phyloP scores from a whole-genome alignment of 2,329 filamentous ascomycete genomes.

The Emydomyces testavorans region DNA sequence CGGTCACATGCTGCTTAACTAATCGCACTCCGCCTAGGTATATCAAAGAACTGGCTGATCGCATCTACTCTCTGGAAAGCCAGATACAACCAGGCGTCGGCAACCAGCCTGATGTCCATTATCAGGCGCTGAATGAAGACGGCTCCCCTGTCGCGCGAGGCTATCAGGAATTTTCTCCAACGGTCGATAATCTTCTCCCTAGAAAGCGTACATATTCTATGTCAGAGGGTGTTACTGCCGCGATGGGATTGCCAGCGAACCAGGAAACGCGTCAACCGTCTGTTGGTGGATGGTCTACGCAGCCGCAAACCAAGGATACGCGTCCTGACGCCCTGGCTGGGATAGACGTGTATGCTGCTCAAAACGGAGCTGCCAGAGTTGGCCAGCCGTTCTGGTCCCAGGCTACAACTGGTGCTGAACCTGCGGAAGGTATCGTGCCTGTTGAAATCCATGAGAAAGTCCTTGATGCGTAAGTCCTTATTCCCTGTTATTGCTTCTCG shows the following conservation, averaged over 20 bases:
- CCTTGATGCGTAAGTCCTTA: constrained; percentile 29
- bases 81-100: constrained; percentile 44
- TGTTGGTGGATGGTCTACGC: constrained; percentile 22
- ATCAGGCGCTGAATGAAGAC: constrained; percentile 33
- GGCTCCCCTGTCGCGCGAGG: constrained; percentile 29
- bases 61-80: constrained; percentile 70
- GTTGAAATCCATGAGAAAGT: constrained; percentile 31
- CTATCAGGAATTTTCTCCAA: constrained; percentile 45
- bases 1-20: constrained; percentile 1
- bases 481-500: not conserved
- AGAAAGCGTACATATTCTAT: constrained; percentile 42
- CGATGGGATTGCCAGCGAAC: constrained; percentile 28
- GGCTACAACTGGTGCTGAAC: constrained; percentile 20
- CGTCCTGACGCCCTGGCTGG: constrained; percentile 14
- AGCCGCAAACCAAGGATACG: constrained; percentile 21
- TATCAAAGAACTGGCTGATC: constrained; percentile 81
- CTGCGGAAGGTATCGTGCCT: constrained; percentile 27
- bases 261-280: constrained; percentile 16
- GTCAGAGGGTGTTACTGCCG: constrained; percentile 36
- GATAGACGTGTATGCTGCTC: constrained; percentile 20
- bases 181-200: constrained; percentile 34
- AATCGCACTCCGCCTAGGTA: constrained; percentile 44
- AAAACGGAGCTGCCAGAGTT: constrained; percentile 31
- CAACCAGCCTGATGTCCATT: constrained; percentile 29
- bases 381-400: constrained; percentile 31